These are phyloP conservation scores for Wickerhamomyces canadensis DNA, from an alignment of 805 yeast species.

Conservation along the genomic window DNA sequence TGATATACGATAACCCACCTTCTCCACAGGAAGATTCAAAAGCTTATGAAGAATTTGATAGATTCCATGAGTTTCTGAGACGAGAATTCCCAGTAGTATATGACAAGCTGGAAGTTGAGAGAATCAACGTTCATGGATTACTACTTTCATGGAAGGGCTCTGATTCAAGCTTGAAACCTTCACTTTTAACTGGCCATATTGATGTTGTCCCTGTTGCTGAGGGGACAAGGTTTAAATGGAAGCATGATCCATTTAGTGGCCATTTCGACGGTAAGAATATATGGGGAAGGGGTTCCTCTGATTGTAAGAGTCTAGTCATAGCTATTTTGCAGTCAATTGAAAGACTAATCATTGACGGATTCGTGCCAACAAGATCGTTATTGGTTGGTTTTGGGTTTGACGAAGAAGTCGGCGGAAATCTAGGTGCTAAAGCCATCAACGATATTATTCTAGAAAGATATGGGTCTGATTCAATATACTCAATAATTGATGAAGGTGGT, in stretches of 20 bases:
- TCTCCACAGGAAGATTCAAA: conserved; percentile 25
- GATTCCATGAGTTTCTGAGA: conserved; percentile 45
- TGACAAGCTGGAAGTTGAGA: conserved; percentile 40
- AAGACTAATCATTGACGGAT: conserved; percentile 42
- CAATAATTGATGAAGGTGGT: conserved; percentile 77
- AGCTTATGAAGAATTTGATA: conserved; percentile 28
- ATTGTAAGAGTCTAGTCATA: conserved; percentile 66
- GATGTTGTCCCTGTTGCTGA: conserved; percentile 78
- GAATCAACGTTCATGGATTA: conserved; percentile 59
- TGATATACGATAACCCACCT: conserved; percentile 43
- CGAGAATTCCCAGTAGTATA: conserved; percentile 51
- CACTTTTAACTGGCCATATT: conserved; percentile 72
- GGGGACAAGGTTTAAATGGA: conserved; percentile 58
- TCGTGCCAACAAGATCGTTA: conserved; percentile 56
- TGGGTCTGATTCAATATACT: conserved; percentile 55
- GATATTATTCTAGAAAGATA: conserved; percentile 42
- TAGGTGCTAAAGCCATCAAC: conserved; percentile 44
- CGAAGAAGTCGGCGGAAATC: conserved; percentile 53
- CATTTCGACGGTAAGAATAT: conserved; percentile 56
- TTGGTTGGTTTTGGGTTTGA: conserved; percentile 71
- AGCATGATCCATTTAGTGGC: conserved; percentile 60
- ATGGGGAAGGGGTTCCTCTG: conserved; percentile 77
- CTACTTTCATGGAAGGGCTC: conserved; percentile 65
- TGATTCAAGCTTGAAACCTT: conserved; percentile 48
- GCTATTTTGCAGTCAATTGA: conserved; percentile 67